Base-by-base conservation (phyloP, 345 rosid species). In the Cardamine occulta region DNA sequence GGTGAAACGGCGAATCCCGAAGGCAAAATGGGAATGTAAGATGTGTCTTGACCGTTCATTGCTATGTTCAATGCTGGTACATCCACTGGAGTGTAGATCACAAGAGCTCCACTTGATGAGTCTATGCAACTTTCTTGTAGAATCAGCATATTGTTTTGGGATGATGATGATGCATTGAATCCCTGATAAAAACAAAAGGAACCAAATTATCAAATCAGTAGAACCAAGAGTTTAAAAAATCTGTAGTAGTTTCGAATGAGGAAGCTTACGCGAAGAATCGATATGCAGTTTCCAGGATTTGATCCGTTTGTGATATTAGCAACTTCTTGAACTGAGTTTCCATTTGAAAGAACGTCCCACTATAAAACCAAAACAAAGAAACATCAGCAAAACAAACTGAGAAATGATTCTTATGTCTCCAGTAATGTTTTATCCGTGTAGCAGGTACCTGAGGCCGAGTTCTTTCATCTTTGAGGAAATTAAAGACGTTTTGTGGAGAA, bases 271-370 rank as follows among this genome's bases (percentile, higher is more conserved):
- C 99, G 85, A 68, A 95, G 89, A 73, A 95, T 91, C 0, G 99
- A 90, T 63, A 95, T 84, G 86, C 97, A 92, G 81, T 92, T 95
- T 69, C 97, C 99, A 1, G 89, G 93, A 78, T 92, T 85, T 18
- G 97, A 84, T 23, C 99, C 99, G 45, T 84, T 95, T 66, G 96
- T 79, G n/a, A 92, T 87, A 72, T 89, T 89, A 44, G 97, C 89
- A 65, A 95, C 96, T 74, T 92, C 99, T 86, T 95, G 96, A 26
- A 88, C 92, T 21, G 89, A 89, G 73, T 86, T 88, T 40, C 96
- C 91, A 68, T 85, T 86, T 9, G 93, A 90, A 73, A 95, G 97
- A 79, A 89, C 97, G 69, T 95, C 99, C 99, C 99, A 95, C 97
- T 90, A 19, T 21, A 48, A 35, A 52, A 40, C 31, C 45, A 19